A percentile compares a stretch with the other conserved stretches of the same genome.
Conservation (phyloP, 768 basidiomycete species). For the Lactifluus pinguis region DNA sequence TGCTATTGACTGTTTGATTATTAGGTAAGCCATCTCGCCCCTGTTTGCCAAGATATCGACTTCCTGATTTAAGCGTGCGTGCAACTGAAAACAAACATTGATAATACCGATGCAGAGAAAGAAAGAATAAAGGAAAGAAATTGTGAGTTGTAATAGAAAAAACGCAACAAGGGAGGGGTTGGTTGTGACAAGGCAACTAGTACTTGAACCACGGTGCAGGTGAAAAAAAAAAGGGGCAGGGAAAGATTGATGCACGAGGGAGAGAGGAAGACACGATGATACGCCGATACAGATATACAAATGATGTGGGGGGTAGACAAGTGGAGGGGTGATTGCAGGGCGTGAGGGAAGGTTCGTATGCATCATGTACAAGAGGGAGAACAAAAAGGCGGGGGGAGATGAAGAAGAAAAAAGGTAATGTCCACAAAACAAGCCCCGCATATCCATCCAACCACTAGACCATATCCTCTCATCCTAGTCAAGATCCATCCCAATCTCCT, state of each 20-base stretch:
- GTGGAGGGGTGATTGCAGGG: neutral
- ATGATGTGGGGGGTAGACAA: neutral
- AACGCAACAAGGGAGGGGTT: neutral
- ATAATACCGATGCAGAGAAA: conserved; percentile 7
- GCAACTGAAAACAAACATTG: conserved; percentile 12
- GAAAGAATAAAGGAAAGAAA: neutral
- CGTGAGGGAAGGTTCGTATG: neutral
- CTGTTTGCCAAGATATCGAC: neutral
- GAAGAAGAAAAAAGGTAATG: neutral
- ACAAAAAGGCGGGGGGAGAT: neutral
- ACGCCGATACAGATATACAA: conserved; percentile 9
- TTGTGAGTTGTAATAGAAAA: conserved; percentile 6
- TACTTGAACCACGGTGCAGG: neutral
- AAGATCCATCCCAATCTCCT: conserved; percentile 18
- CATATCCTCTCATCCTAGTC: conserved; percentile 4
- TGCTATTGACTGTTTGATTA: too few relatives aligned
- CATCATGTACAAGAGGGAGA: neutral
- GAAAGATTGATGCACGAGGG: conserved; percentile 2
- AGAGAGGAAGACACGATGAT: neutral
- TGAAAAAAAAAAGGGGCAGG: neutral
- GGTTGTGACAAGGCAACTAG: neutral
- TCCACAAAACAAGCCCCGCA: neutral
- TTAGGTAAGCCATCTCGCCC: neutral
- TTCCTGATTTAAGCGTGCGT: conserved; percentile 1
- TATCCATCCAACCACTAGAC: neutral